Base-by-base conservation (phyloP, 2,329 filamentous ascomycete genomes). In the Aureobasidium sp. region DNA sequence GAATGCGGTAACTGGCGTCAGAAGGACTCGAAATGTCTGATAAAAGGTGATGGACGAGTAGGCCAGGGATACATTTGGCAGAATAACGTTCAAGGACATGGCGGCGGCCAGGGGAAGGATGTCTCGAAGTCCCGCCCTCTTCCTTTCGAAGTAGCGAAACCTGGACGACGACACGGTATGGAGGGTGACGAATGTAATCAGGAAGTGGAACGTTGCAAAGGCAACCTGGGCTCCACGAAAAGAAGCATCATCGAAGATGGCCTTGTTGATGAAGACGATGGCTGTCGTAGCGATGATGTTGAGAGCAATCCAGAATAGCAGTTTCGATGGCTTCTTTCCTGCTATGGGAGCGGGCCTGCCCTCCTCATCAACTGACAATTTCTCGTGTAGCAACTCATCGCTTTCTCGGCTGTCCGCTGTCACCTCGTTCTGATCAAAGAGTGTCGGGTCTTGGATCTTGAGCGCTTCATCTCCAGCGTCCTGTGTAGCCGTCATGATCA, bases 141-240 rank as follows among this genome's bases (percentile, higher is more conserved):
- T 77, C 1, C 81, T 78, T 14, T 69, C 67, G 64, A 86, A 86
- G 64, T 82, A 76, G 56, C 70, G 73, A 58, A 85, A 75, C 24
- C 64, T 66, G n/a, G 77, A 78, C 1, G 77, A 74, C 19, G 83
- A 84, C 55, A 85, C 72, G 38, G 76, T 66, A 64, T 74, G 82
- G n/a, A 86, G 75, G 8, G 82, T 83, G 3, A 79, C 61, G 67
- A 76, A 83, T 22, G 83, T 86, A 63, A 85, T 71, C 62, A 79
- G 71, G 69, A 86, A 86, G 68, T 86, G 83, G 67, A 85, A 85
- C 51, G 79, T 73, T 44, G 83, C 83, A 62, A 86, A 86, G 84
- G 73, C 12, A 74, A 55, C 44, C 40, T 58, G 56, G 14, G 54
- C 49, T 1, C 34, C 16, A 21, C 53, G 50, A 41, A 56, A 56